Percentiles rank a stretch among this genome's conserved stretches.
These are phyloP conservation scores for Vitis labrusca DNA, from an alignment of 164 flowering plant genomes.

Conservation along the genomic window DNA sequence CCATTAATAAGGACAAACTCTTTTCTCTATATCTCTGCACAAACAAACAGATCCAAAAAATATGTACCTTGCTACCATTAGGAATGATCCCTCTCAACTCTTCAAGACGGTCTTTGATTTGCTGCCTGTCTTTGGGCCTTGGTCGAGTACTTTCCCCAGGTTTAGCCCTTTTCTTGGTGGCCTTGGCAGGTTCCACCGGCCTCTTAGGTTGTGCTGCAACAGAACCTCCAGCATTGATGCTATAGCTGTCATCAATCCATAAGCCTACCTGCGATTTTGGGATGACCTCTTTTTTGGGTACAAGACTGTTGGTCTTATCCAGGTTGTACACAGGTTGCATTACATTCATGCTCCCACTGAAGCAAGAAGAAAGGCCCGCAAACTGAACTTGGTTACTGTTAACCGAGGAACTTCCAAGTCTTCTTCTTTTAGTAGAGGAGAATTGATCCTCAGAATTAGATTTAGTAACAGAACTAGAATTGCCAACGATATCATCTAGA, in stretches of 20 bases:
- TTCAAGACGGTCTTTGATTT: constrained; percentile 74
- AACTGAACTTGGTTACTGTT: constrained; percentile 32
- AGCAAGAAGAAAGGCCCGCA: constrained; percentile 28
- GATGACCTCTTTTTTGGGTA: constrained; percentile 29
- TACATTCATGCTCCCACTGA: constrained; percentile 26
- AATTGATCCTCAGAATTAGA: constrained; percentile 43
- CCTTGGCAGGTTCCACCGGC: constrained; percentile 48
- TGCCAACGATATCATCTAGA: constrained; percentile 34
- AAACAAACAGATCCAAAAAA: background rate
- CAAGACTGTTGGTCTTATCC: constrained; percentile 20
- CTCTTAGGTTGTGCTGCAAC: constrained; percentile 28
- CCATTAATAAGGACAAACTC: background rate
- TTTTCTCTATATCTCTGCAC: background rate
- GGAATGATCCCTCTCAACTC: constrained; percentile 85
- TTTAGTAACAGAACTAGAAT: constrained; percentile 23
- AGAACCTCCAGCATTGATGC: constrained; percentile 38
- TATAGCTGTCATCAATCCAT: constrained; percentile 62
- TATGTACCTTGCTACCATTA: constrained; percentile 67
- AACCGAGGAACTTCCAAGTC: constrained; percentile 30
- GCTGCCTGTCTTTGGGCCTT: constrained; percentile 89
- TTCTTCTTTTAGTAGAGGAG: constrained; percentile 41
- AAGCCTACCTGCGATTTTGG: constrained; percentile 48
- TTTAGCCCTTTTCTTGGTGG: constrained; percentile 66
- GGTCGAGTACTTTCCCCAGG: constrained; percentile 83
- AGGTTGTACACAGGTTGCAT: constrained; percentile 20